phyloP scores from a whole-genome alignment of 306 rosid genomes.

The Myrica gale region DNA sequence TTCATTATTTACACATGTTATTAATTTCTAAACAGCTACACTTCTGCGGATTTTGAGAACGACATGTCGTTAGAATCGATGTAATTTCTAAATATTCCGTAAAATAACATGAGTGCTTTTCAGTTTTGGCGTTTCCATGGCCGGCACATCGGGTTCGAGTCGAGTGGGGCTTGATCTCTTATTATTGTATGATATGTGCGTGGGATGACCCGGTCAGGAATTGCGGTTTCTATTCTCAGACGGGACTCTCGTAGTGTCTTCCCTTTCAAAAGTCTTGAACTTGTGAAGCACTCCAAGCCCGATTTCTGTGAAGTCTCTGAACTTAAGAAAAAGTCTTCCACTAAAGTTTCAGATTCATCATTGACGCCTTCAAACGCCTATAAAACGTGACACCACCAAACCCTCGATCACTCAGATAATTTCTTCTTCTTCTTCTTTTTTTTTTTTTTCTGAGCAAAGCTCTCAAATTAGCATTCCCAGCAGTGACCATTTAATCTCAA shows the following conservation, averaged over 20 bases:
- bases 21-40: no score
- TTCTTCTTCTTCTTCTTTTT: no score
- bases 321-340: background rate
- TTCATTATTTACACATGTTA: no score
- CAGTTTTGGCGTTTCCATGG: no score
- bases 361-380: background rate
- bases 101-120: no score
- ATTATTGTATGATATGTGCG: conserved; percentile 14
- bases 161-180: no score
- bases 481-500: background rate
- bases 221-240: conserved; percentile 10
- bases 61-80: no score
- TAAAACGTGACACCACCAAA: background rate
- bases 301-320: background rate
- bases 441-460: no score
- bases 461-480: no score
- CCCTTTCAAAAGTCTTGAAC: conserved; percentile 23
- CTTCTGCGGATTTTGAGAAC: no score
- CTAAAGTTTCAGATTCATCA: background rate
- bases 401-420: background rate
- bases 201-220: conserved; percentile 38
- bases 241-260: background rate
- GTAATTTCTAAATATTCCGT: no score
- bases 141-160: no score
- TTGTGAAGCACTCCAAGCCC: conserved; percentile 23